These are phyloP conservation scores for Wallemia ichthyophaga DNA, from an alignment of 1,284 basidiomycete genomes.

Conservation along the genomic window DNA sequence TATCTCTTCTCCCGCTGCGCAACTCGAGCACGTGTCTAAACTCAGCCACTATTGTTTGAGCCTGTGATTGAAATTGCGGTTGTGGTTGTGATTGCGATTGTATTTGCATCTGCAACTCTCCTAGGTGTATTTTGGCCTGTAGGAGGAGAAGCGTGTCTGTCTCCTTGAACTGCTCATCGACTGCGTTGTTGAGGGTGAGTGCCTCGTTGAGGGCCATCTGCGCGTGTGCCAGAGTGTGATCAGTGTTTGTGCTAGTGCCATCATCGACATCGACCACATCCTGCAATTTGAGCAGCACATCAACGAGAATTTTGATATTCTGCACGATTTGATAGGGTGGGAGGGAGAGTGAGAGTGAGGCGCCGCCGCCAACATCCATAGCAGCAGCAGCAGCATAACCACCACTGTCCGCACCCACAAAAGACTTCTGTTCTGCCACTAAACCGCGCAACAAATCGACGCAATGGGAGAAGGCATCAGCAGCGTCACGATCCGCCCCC, in stretches of 20 bases:
- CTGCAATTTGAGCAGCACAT: not conserved
- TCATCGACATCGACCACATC: not conserved
- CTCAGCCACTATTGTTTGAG: not conserved
- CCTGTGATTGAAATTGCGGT: not conserved
- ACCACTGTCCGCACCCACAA: no score
- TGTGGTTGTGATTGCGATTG: not conserved
- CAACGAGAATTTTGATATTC: not conserved
- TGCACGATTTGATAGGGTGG: not conserved
- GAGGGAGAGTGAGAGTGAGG: not conserved
- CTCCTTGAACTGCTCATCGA: not conserved
- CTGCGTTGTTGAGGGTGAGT: not conserved
- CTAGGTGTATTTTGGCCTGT: not conserved
- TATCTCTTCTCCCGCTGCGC: not conserved
- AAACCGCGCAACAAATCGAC: no score
- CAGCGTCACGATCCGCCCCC: no score
- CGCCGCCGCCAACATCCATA: not conserved
- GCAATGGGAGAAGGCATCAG: no score
- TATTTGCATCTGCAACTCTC: not conserved
- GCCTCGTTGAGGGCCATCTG: not conserved
- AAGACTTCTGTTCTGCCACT: no score
- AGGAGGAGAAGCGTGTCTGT: not conserved
- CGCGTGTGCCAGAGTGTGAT: not conserved
- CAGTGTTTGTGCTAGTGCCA: no score
- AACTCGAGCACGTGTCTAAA: not conserved
- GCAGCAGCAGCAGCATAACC: not conserved